Evolutionary conservation across 495 filamentous ascomycete genomes (phyloP).

Genomic region (Aspergillus ostianus): DNA sequence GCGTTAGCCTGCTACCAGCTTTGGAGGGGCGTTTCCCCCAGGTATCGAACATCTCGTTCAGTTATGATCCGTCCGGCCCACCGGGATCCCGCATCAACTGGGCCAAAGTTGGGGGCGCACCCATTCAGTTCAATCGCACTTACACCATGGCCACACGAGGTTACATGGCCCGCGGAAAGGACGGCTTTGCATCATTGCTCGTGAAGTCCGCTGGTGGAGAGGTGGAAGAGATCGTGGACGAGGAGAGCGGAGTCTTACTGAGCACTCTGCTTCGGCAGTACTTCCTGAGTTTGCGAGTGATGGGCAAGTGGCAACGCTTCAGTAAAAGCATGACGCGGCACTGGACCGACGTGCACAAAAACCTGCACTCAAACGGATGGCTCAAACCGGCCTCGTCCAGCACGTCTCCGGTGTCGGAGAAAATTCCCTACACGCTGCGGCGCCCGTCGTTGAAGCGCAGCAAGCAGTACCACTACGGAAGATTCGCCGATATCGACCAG

Average conservation of each 20-base stretch:
- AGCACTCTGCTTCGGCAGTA: conserved; percentile 84
- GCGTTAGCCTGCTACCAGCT: conserved; percentile 73
- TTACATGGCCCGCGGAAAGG: conserved; percentile 85
- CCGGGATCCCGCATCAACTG: conserved; percentile 60
- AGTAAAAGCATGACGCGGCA: conserved; percentile 54
- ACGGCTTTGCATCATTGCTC: conserved; percentile 75
- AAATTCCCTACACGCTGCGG: conserved; percentile 18
- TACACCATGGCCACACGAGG: conserved; percentile 75
- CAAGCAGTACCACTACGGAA: conserved; percentile 41
- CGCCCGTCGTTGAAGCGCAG: conserved; percentile 30
- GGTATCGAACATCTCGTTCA: conserved; percentile 75
- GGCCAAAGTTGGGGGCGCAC: conserved; percentile 56
- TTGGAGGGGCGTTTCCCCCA: conserved; percentile 75
- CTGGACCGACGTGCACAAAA: conserved; percentile 60
- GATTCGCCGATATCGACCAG: conserved; percentile 35
- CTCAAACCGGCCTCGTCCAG: conserved; percentile 33
- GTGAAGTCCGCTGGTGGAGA: conserved; percentile 66
- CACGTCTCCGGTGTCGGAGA: conserved; percentile 29
- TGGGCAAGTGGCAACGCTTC: conserved; percentile 73
- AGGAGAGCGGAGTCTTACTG: conserved; percentile 84
- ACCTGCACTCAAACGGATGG: conserved; percentile 45
- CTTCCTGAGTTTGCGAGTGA: conserved; percentile 76
- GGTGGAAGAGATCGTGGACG: conserved; percentile 73
- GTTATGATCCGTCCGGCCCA: conserved; percentile 60
- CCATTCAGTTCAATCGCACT: conserved; percentile 55